These are phyloP conservation scores for Austroboletus festivus DNA, from an alignment of 768 basidiomycete genomes.

Conservation along the genomic window DNA sequence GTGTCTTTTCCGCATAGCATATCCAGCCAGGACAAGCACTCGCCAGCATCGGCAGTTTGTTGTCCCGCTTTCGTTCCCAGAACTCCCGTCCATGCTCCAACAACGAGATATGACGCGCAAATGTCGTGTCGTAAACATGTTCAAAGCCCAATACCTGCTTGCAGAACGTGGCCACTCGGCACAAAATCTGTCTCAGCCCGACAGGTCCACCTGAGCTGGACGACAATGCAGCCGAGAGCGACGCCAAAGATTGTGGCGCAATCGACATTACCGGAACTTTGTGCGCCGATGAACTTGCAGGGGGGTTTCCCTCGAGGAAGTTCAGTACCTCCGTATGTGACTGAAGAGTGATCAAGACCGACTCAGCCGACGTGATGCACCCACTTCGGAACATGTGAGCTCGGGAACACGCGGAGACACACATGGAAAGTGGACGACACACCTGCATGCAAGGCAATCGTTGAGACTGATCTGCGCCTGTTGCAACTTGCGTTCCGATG, in stretches of 20 bases:
- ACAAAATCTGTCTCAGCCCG: conserved; percentile 59
- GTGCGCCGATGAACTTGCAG: conserved; percentile 36
- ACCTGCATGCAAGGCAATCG: conserved; percentile 98
- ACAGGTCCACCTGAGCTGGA: conserved; percentile 42
- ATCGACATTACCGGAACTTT: conserved; percentile 78
- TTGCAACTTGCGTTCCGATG: conserved; percentile 60
- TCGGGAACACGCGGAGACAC: background rate
- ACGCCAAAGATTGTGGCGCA: conserved; percentile 83
- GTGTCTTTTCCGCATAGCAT: conserved; percentile 98
- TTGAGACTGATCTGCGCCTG: conserved; percentile 96
- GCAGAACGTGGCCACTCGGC: conserved; percentile 70
- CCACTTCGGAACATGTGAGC: conserved; percentile 52
- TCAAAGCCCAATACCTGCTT: conserved; percentile 64
- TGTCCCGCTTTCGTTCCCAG: conserved; percentile 55
- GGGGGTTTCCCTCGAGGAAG: conserved; percentile 62
- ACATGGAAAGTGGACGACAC: conserved; percentile 25
- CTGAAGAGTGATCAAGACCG: conserved; percentile 92
- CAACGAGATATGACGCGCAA: conserved; percentile 83
- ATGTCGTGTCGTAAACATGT: conserved; percentile 93
- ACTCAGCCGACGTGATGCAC: conserved; percentile 98
- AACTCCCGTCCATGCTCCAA: conserved; percentile 83
- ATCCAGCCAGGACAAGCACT: conserved; percentile 99
- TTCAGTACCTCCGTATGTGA: conserved; percentile 90
- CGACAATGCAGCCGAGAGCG: conserved; percentile 63
- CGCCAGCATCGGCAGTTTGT: conserved; percentile 79